Base-by-base conservation (phyloP, 148 eudicot genomes). In the Cornus controversa region DNA sequence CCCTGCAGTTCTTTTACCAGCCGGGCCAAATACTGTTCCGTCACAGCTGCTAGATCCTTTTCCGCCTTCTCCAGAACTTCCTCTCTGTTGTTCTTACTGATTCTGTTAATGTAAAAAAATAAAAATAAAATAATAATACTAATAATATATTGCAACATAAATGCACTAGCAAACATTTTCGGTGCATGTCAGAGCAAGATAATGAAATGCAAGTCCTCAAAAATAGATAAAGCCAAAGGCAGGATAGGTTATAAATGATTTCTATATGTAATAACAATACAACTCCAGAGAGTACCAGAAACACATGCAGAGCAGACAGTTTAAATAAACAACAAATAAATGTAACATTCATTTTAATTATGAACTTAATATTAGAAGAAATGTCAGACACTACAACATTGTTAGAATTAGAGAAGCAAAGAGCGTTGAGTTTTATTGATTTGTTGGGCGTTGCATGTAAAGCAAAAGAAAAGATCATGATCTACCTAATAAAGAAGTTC, bases 31-130 rank as follows among this genome's bases (percentile, higher is more conserved):
- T 93, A 80, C 47, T 90, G 97, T 62, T 88, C 89, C 53, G 81
- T 85, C 81, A 96, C 98, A 77, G 90, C 89, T 66, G 87, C 89
- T 77, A 96, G 85, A 91, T 96, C 98, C 77, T 89, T 96, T 83
- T 92, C 98, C 34, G 98, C 99, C 77, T 93, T 96, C 66, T 79
- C 89, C 66, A 96, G 73, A 47, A 93, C 99, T 80, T 85, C 91
- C 69, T 92, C 94, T 84, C 84, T 92, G 82, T 92, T 96, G 85
- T 84, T 42, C 83, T 96, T 96, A 57, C 97, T 85, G 42, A 96
- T 92, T 87, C 99, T 96, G 90, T 79, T 70, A 68, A 28, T 25
- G 63, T 57, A 77, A 50, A 85, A 28, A 45, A 69, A 65, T 64
- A 29, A 70, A 66, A 70, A 29, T 29, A 29, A 29, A 31, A 31